Conservation (phyloP, 2,329 filamentous ascomycete genomes). For the Trichoderma oligosporum region DNA sequence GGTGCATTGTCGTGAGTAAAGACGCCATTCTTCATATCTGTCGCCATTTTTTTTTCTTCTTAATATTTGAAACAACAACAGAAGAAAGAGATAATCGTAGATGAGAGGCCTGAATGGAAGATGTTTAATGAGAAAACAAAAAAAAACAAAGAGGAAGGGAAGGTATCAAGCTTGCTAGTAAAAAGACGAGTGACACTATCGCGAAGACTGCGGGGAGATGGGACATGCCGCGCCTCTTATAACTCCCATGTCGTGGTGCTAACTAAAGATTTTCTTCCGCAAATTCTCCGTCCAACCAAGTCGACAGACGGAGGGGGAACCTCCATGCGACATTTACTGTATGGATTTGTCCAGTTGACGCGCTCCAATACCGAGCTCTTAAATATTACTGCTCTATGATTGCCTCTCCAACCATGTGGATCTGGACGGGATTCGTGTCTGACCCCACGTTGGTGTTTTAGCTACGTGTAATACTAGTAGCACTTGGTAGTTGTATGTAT, state of each 20-base stretch:
- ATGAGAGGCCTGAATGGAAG: not conserved
- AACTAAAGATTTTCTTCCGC: not conserved
- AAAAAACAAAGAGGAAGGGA: not conserved
- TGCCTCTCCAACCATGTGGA: slow-evolving; percentile 3
- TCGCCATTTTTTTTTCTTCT: slow-evolving; percentile 31
- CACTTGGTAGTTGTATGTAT: too few relatives aligned
- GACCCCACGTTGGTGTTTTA: not conserved
- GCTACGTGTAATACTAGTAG: too few relatives aligned
- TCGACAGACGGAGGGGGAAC: slow-evolving; percentile 2
- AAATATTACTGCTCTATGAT: not conserved
- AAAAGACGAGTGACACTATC: not conserved
- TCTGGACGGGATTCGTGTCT: not conserved
- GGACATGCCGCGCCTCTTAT: slow-evolving; percentile 5
- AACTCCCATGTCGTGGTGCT: not conserved
- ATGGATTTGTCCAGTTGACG: slow-evolving; percentile 3
- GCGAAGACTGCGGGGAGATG: not conserved
- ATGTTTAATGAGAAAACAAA: not conserved
- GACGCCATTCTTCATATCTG: slow-evolving; percentile 44
- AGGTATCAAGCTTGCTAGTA: not conserved
- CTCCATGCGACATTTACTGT: slow-evolving; percentile 13
- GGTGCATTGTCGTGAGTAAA: slow-evolving; percentile 57
- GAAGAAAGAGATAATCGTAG: not conserved
- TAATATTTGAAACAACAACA: not conserved
- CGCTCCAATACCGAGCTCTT: slow-evolving; percentile 17
- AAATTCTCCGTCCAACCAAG: not conserved